Evolutionary conservation across 257 asterid species (phyloP), one percentile per base, ranked within the genome.

Genomic region (Thymus quinquecostatus): DNA sequence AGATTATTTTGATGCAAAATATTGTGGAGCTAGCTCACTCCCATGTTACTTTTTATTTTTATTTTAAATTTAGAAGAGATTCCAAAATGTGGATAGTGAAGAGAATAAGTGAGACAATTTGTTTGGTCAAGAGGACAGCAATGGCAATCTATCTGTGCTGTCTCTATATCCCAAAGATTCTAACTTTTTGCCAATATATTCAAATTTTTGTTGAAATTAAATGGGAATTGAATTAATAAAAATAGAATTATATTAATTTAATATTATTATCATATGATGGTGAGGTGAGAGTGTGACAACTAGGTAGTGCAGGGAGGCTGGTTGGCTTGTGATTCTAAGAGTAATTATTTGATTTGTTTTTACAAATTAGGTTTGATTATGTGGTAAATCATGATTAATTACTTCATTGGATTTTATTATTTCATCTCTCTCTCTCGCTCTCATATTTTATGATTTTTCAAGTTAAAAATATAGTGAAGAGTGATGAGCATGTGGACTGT

Each of bases 41-140:
- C 90, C 97, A 91, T 91, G 96, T 87, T 86, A 85, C 80, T 74
- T 53, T 44, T 5, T 44, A 30, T 80, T 29, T 77, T 21, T 68
- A 77, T 62, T 78, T 44, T 21, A 61, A 65, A 77, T 60, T 79
- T 45, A 11, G 53, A 61, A 74, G 41, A 7, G 47, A 71, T 56
- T 65, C 65, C 53, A 11, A 62, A 70, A 12, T 56, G 50, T 60
- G 67, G 72, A 73, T 54, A 63, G 74, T 60, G 79, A 63, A 33
- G 79, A 67, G 71, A 68, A 66, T 75, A 50, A 65, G 59, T 58
- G 82, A 64, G 82, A 81, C 78, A 75, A 70, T 53, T 76, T 64
- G 30, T 65, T 68, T 83, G 83, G 92, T 85, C 92, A 81, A 82
- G 80, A 70, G 71, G 81, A 82, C 92, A 84, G 85, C 77, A 55